Evolutionary conservation across 225 moss, liverwort and hornwort genomes (phyloP), one percentile per base, ranked within the genome.

Genomic region (Ulota crispa): DNA sequence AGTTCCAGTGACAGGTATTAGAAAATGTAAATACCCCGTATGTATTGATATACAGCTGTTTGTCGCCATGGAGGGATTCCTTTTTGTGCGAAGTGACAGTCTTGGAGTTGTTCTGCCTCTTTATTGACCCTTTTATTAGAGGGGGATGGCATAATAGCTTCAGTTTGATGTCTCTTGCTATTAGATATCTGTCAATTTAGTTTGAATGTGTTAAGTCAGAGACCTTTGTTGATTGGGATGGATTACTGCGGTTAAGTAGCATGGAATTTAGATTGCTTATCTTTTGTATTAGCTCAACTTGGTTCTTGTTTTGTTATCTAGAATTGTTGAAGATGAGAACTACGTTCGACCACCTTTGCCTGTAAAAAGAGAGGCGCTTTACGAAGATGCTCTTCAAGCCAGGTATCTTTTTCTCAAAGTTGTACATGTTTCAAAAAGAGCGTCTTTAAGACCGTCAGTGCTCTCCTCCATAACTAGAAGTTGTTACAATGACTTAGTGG

Each of bases 301-400:
- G 30, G 71, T 41, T 70, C 32, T 62, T 64, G 65, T 69, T 62
- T 77, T 72, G 39, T 77, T 87, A 45, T 74, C 1, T 50, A 78
- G 85, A 68, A 83, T 81, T 61, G 91, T 87, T 69, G 82, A 82
- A 7, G 93, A 89, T 66, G 98, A 94, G 37, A 85, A 89, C 45
- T 99, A 99, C 50, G 94, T 99, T 41, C 88, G 95, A 55, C 94
- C 96, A 30, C 98, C 98, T 72, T 83, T 99, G 73, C 98, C 98
- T 45, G 94, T 99, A 24, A 96, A 94, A 87, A 84, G 98, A 78
- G 98, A 99, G 85, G 94, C 94, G 39, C 94, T 99, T 31, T 96
- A 99, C 87, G 98, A 99, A 75, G 94, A 94, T 78, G 64, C 87
- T 70, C 92, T 87, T 72, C 98, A 95, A 63, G 88, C 88, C 77